Evolutionary conservation across 1,284 basidiomycete genomes (phyloP).

Genomic region (Tilletiopsis washingtonensis): DNA sequence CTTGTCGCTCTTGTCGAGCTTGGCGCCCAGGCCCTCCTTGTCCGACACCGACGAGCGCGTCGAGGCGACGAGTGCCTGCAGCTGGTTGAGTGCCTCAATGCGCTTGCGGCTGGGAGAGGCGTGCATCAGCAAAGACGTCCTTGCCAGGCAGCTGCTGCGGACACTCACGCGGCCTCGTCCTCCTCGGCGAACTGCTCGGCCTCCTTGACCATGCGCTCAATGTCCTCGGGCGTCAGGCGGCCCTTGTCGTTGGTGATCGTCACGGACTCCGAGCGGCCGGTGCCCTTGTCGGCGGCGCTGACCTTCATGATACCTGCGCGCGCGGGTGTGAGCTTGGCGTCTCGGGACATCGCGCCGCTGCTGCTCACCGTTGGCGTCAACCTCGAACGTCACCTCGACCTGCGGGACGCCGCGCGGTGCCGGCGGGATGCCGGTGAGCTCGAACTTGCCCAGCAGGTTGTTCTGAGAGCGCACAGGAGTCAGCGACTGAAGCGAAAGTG

Average conservation of each 20-base stretch:
- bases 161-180: too few species aligned
- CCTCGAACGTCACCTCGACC: conserved; percentile 96
- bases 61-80: conserved; percentile 46
- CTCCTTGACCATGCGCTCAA: conserved; percentile 81
- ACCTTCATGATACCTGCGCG: conserved; percentile 97
- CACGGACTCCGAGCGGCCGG: conserved; percentile 85
- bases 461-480: too few species aligned
- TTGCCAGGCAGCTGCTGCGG: too few species aligned
- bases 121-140: too few species aligned
- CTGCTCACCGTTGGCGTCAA: conserved; percentile 97
- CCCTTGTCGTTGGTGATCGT: conserved; percentile 99
- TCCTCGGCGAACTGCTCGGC: conserved; percentile 67
- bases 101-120: too few species aligned
- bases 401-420: conserved; percentile 98
- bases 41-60: conserved; percentile 41
- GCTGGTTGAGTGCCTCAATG: conserved; percentile 43
- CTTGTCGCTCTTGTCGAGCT: conserved; percentile 47
- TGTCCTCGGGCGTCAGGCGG: conserved; percentile 94
- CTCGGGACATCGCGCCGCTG: too few species aligned
- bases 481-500: too few species aligned
- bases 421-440: conserved; percentile 93
- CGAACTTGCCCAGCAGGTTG: conserved; percentile 97
- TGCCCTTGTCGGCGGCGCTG: conserved; percentile 91
- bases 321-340: too few species aligned
- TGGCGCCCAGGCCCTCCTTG: conserved; percentile 47